A percentile compares a stretch with the other conserved stretches of the same genome.
These are phyloP conservation scores for Fennellomyces sp. DNA, from an alignment of 371 early-diverging fungal genomes.

Conservation along the genomic window DNA sequence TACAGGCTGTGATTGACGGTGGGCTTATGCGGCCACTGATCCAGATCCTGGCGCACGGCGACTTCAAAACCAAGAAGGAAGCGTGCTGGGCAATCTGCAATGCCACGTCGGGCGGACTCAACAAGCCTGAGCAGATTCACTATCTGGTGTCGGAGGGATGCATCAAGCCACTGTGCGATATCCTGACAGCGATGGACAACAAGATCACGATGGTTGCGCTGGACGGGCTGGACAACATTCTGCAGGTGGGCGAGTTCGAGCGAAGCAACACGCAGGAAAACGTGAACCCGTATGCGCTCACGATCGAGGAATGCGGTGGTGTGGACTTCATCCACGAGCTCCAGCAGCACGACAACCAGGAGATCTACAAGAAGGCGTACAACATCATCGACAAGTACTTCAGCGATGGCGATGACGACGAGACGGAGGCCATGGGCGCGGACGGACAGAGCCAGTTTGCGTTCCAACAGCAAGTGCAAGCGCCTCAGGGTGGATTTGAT, in stretches of 20 bases:
- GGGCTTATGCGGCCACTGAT: constrained; percentile 94
- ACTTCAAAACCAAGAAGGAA: constrained; percentile 98
- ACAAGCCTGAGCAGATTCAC: constrained; percentile 87
- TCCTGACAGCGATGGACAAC: constrained; percentile 90
- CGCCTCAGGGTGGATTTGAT: constrained; percentile 73
- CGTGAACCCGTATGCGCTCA: constrained; percentile 86
- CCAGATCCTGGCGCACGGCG: constrained; percentile 85
- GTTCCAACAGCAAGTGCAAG: constrained; percentile 58
- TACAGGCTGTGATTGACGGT: constrained; percentile 94
- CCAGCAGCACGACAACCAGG: constrained; percentile 89
- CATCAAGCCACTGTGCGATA: constrained; percentile 95
- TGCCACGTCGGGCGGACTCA: constrained; percentile 93
- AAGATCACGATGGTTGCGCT: constrained; percentile 95
- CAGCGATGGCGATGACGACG: constrained; percentile 82
- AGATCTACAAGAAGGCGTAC: constrained; percentile 96
- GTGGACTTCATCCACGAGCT: constrained; percentile 92
- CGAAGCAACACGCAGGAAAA: constrained; percentile 52
- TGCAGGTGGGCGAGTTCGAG: constrained; percentile 92
- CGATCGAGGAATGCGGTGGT: constrained; percentile 92
- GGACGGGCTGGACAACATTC: constrained; percentile 96
- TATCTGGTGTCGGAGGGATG: constrained; percentile 91
- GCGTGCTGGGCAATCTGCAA: constrained; percentile 99
- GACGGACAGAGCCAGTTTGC: constrained; percentile 65
- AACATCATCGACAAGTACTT: constrained; percentile 95
- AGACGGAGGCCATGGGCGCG: constrained; percentile 53